phyloP scores from a whole-genome alignment of 192 early-diverging fungal genomes.

The Rhizoclosmatium sp. region DNA sequence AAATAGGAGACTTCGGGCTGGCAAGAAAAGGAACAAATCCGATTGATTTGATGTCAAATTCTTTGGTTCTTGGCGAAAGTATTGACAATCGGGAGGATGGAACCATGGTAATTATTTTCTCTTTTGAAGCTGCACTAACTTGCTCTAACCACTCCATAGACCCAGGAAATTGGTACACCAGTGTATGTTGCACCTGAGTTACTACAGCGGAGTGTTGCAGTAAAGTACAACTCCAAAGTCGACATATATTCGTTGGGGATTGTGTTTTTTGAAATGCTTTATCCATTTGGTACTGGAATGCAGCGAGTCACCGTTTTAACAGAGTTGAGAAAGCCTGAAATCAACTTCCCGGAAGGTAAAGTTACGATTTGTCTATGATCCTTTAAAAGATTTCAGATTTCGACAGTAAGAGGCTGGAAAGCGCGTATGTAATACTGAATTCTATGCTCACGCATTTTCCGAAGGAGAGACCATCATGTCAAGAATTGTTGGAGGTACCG shows the following conservation, averaged over 20 bases:
- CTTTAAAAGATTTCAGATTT: constrained; percentile 58
- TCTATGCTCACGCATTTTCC: constrained; percentile 76
- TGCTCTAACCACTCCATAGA: constrained; percentile 32
- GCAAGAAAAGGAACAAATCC: constrained; percentile 47
- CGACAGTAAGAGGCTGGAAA: constrained; percentile 65
- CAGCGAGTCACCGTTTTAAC: constrained; percentile 74
- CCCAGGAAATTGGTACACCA: constrained; percentile 83
- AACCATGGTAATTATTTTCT: constrained; percentile 27
- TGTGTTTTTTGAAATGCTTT: constrained; percentile 82
- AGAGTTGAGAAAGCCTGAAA: constrained; percentile 71
- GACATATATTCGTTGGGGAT: constrained; percentile 82
- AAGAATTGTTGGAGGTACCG: constrained; percentile 74
- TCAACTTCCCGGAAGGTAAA: constrained; percentile 74
- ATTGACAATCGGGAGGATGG: constrained; percentile 30
- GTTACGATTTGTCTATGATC: constrained; percentile 42
- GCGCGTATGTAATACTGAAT: constrained; percentile 76
- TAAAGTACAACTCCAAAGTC: constrained; percentile 80
- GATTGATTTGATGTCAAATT: constrained; percentile 11
- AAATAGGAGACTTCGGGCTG: constrained; percentile 81
- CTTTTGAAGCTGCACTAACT: constrained; percentile 8
- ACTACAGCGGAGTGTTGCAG: constrained; percentile 41
- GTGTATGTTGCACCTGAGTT: constrained; percentile 87
- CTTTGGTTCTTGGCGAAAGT: neutral
- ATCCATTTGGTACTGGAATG: constrained; percentile 79
- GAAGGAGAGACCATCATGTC: constrained; percentile 78